phyloP scores from a whole-genome alignment of 2,329 filamentous ascomycete species.

The Dactylellina haptotyla region DNA sequence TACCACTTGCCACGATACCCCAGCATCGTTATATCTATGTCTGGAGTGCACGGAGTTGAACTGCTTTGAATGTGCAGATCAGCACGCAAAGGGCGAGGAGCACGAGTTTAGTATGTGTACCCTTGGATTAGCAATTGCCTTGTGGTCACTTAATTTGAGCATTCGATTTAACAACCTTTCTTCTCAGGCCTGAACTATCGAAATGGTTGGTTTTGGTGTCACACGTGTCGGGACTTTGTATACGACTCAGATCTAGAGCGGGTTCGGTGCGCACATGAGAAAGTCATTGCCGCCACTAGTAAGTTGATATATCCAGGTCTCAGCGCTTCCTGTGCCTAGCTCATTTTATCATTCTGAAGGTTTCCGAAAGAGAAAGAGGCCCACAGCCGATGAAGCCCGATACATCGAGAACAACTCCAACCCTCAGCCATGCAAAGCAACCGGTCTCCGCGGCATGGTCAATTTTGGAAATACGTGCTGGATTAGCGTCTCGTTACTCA shows the following conservation, averaged over 20 bases:
- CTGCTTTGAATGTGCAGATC: conserved; percentile 56
- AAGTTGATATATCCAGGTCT: no score
- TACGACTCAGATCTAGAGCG: conserved; percentile 84
- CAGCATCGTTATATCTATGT: conserved; percentile 54
- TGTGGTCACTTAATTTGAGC: neutral
- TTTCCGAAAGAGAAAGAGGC: conserved; percentile 39
- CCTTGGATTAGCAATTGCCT: neutral
- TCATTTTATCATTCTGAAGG: neutral
- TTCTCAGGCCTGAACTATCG: conserved; percentile 71
- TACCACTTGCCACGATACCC: conserved; percentile 41
- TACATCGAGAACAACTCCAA: conserved; percentile 82
- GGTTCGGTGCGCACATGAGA: conserved; percentile 67
- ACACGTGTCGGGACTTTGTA: conserved; percentile 82
- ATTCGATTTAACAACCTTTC: neutral
- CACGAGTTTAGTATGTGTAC: conserved; percentile 56
- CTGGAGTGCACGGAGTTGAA: conserved; percentile 56
- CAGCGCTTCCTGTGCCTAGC: neutral
- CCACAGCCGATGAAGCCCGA: conserved; percentile 71
- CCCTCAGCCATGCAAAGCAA: conserved; percentile 82
- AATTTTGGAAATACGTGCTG: conserved; percentile 99
- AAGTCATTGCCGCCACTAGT: conserved; percentile 73
- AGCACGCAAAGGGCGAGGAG: conserved; percentile 53
- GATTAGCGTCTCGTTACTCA: conserved; percentile 94
- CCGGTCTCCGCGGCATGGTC: conserved; percentile 85
- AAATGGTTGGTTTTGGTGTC: conserved; percentile 77